Evolutionary conservation across 78 protist species (phyloP).

Genomic region (Diacronema lutheri): DNA sequence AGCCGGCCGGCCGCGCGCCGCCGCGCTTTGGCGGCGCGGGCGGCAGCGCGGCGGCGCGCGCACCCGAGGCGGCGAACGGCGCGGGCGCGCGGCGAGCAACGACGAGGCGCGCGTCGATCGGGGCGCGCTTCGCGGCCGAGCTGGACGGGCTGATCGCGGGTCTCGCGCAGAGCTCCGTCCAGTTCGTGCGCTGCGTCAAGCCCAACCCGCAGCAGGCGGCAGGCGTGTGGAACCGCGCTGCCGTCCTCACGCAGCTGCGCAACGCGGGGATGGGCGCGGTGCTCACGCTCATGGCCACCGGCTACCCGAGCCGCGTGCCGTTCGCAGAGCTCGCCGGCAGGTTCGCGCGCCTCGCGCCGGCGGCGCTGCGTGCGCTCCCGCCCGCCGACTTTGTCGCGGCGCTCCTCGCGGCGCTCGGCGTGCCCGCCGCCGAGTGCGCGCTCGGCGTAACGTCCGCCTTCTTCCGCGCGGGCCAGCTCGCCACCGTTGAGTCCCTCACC

Average conservation of each 20-base stretch:
- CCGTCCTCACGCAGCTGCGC: conserved; percentile 18
- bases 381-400: background rate
- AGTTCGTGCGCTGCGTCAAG: conserved; percentile 48
- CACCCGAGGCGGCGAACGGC: background rate
- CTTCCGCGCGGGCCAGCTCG: background rate
- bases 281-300: background rate
- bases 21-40: background rate
- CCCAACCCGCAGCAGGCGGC: conserved; percentile 11
- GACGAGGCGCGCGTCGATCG: background rate
- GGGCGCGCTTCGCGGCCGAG: background rate
- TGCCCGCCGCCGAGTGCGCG: background rate
- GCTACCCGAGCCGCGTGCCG: conserved; percentile 25
- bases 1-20: background rate
- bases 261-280: conserved; percentile 21
- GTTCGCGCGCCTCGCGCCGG: background rate
- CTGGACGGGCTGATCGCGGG: conserved; percentile 10
- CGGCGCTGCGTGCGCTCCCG: background rate
- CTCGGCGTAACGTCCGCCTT: background rate
- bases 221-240: background rate
- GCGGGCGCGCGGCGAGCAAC: background rate
- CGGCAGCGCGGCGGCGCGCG: background rate
- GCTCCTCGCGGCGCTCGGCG: background rate
- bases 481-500: background rate
- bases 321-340: background rate
- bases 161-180: background rate